These are phyloP conservation scores for Penicillium coprophilum DNA, from an alignment of 495 filamentous ascomycete species.

Conservation along the genomic window DNA sequence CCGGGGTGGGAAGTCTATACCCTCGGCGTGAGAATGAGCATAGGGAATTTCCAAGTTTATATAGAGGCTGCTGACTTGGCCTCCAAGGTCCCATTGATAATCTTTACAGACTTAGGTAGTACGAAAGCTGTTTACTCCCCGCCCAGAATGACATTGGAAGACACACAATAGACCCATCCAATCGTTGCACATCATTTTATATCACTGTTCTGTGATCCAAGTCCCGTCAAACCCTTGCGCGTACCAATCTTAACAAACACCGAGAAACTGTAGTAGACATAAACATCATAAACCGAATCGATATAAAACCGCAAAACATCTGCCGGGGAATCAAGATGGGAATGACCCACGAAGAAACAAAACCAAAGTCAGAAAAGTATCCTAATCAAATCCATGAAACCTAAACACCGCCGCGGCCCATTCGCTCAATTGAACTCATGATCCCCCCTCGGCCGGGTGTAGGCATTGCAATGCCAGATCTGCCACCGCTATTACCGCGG, in stretches of 20 bases:
- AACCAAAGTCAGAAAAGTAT: neutral
- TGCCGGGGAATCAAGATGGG: conserved; percentile 24
- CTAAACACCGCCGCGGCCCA: conserved; percentile 50
- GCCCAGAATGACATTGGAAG: neutral
- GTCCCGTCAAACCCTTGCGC: neutral
- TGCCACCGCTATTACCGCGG: conserved; percentile 41
- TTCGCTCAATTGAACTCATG: conserved; percentile 71
- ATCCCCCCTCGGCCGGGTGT: conserved; percentile 57
- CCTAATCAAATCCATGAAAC: neutral
- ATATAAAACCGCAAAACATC: conserved; percentile 6
- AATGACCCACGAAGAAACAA: conserved; percentile 1
- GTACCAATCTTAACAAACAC: neutral
- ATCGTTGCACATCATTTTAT: conserved; percentile 8
- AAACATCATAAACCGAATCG: conserved; percentile 12
- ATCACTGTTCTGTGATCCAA: conserved; percentile 2
- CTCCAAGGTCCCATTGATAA: neutral
- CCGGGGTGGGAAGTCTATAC: too few relatives aligned
- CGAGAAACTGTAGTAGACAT: conserved; percentile 4
- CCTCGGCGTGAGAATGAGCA: neutral
- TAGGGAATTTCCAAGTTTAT: neutral
- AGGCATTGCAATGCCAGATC: conserved; percentile 45
- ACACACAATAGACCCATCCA: neutral
- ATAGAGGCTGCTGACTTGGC: neutral
- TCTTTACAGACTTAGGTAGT: neutral
- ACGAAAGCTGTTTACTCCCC: neutral